These are phyloP conservation scores for Pleurostoma richardsiae DNA, from an alignment of 2,329 filamentous ascomycete species.

Conservation along the genomic window DNA sequence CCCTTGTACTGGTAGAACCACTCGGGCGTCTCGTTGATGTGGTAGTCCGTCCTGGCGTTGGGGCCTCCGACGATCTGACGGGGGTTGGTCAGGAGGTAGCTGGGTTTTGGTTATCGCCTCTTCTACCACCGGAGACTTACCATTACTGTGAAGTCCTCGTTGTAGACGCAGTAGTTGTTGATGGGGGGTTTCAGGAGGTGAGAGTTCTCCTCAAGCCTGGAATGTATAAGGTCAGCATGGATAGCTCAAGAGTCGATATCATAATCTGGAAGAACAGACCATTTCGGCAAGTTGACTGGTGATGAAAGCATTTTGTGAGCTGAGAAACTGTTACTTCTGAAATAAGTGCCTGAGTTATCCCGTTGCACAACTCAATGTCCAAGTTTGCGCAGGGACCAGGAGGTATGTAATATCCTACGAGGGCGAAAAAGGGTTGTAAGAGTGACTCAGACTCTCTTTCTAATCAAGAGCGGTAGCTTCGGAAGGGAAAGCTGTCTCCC, in stretches of 20 bases:
- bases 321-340: no score
- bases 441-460: no score
- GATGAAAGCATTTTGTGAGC: conserved; percentile 4
- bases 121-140: conserved; percentile 65
- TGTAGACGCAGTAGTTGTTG: conserved; percentile 97
- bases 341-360: no score
- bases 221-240: conserved; percentile 10
- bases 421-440: no score
- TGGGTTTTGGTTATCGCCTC: neutral
- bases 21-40: conserved; percentile 93
- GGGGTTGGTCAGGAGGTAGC: conserved; percentile 1
- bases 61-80: conserved; percentile 83
- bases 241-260: conserved; percentile 8
- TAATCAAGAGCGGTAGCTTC: no score
- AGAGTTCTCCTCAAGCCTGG: conserved; percentile 78
- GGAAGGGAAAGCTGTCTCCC: no score
- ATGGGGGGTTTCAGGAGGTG: conserved; percentile 91
- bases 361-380: no score
- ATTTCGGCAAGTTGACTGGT: conserved; percentile 6
- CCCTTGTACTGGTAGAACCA: conserved; percentile 98
- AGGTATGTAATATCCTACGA: no score
- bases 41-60: conserved; percentile 94
- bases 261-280: neutral
- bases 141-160: conserved; percentile 79
- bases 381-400: no score